A percentile compares a stretch with the other conserved stretches of the same genome.
Conservation (phyloP, 805 yeast genomes). For the Candida quercuum region DNA sequence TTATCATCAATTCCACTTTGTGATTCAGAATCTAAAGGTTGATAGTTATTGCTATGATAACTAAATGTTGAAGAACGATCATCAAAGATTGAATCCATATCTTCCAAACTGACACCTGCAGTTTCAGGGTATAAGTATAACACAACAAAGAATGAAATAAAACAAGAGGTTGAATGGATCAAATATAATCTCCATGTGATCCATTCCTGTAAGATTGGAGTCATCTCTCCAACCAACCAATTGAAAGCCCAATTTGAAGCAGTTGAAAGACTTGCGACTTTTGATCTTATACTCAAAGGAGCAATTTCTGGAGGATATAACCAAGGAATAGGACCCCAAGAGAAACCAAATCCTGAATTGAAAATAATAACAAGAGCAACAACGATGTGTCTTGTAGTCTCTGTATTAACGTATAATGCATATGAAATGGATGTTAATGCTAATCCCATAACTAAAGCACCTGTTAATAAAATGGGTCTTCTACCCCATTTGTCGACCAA, state of each 20-base stretch:
- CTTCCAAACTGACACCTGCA: constrained; percentile 82
- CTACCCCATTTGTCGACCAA: constrained; percentile 90
- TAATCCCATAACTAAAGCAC: constrained; percentile 75
- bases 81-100: constrained; percentile 87
- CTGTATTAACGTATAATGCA: constrained; percentile 44
- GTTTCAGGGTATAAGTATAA: constrained; percentile 81
- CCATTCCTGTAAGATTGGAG: constrained; percentile 74
- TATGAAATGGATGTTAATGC: constrained; percentile 63
- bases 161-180: constrained; percentile 75
- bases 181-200: constrained; percentile 79
- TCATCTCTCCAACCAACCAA: constrained; percentile 87
- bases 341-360: constrained; percentile 80
- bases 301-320: constrained; percentile 79
- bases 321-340: constrained; percentile 97
- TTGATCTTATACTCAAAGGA: constrained; percentile 79
- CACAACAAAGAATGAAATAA: constrained; percentile 68
- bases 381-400: constrained; percentile 61
- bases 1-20: constrained; percentile 3
- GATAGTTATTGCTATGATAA: constrained; percentile 21
- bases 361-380: constrained; percentile 72
- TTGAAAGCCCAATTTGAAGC: constrained; percentile 93
- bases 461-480: constrained; percentile 73
- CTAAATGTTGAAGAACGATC: constrained; percentile 41
- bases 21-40: constrained; percentile 14
- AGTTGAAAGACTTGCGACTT: constrained; percentile 86